Evolutionary conservation across 2,329 filamentous ascomycete genomes (phyloP).

Genomic region (Helotiales sp.): DNA sequence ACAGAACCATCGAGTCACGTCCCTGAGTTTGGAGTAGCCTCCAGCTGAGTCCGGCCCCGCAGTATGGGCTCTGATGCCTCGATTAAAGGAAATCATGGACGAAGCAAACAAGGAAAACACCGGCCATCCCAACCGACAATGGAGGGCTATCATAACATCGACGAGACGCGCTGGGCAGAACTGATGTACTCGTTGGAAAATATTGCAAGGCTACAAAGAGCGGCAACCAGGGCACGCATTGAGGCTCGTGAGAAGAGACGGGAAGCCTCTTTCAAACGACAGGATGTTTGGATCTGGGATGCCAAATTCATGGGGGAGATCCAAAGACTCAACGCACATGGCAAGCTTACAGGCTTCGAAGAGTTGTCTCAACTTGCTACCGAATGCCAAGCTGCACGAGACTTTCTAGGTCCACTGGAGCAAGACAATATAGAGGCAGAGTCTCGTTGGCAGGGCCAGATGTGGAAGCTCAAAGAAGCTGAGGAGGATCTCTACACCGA

Average conservation of each 20-base stretch:
- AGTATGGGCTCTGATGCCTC: not conserved
- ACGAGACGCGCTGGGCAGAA: conserved; percentile 10
- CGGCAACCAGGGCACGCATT: conserved; percentile 20
- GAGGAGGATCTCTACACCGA: conserved; percentile 18
- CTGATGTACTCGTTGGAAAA: conserved; percentile 18
- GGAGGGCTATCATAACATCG: not conserved
- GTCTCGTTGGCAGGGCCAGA: conserved; percentile 19
- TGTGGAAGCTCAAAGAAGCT: conserved; percentile 23
- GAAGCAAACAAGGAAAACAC: not conserved
- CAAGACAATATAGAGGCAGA: conserved; percentile 25
- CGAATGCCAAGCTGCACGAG: conserved; percentile 25
- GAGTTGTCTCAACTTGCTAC: conserved; percentile 14
- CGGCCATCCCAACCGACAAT: not conserved
- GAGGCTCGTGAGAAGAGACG: conserved; percentile 25
- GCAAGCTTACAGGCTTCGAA: conserved; percentile 13
- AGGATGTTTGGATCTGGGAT: conserved; percentile 22
- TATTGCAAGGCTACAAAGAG: conserved; percentile 16
- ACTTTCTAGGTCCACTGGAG: conserved; percentile 27
- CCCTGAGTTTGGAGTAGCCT: not conserved
- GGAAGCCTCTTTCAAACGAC: conserved; percentile 23
- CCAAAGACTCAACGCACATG: conserved; percentile 21
- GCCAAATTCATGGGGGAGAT: conserved; percentile 28
- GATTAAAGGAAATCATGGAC: not conserved
- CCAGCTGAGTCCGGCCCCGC: not conserved
- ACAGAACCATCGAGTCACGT: not conserved